Percentiles rank a stretch among this genome's conserved stretches.
Conservation (phyloP, 23 red algal species). For the Gracilaria gracilis region DNA sequence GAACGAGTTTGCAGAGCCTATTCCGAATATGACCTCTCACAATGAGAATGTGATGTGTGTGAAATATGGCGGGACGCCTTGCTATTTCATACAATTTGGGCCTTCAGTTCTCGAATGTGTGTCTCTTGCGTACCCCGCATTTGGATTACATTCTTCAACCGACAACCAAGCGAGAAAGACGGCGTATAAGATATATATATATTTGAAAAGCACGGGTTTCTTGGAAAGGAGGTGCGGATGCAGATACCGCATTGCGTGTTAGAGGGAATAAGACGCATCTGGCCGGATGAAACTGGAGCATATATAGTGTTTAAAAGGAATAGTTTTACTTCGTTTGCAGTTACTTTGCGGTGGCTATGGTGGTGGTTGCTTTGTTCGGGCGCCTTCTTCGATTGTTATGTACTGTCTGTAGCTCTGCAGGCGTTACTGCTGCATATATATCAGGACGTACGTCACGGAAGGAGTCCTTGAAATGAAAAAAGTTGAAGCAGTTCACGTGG, state of each 20-base stretch:
- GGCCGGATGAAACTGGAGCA: neutral
- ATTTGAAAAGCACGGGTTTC: neutral
- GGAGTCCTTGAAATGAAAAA: too few relatives aligned
- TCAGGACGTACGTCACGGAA: too few relatives aligned
- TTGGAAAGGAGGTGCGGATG: neutral
- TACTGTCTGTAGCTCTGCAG: too few relatives aligned
- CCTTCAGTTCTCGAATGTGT: too few relatives aligned
- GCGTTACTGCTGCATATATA: too few relatives aligned
- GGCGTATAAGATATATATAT: neutral
- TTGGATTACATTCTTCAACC: too few relatives aligned
- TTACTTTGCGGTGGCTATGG: too few relatives aligned
- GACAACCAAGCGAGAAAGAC: neutral
- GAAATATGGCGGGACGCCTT: constrained; percentile 1
- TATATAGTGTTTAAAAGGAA: constrained; percentile 1
- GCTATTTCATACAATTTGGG: neutral
- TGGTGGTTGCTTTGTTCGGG: too few relatives aligned
- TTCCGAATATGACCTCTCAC: neutral
- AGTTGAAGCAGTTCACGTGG: too few relatives aligned
- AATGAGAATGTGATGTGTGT: neutral
- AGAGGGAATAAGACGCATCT: neutral
- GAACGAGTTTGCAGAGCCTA: too few relatives aligned
- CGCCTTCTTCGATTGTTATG: too few relatives aligned
- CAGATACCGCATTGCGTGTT: neutral
- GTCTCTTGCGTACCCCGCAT: too few relatives aligned
- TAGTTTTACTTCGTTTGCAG: neutral